Evolutionary conservation across 441 rosid species (phyloP), one percentile per base, ranked within the genome.

Genomic region (Adansonia gregorii): DNA sequence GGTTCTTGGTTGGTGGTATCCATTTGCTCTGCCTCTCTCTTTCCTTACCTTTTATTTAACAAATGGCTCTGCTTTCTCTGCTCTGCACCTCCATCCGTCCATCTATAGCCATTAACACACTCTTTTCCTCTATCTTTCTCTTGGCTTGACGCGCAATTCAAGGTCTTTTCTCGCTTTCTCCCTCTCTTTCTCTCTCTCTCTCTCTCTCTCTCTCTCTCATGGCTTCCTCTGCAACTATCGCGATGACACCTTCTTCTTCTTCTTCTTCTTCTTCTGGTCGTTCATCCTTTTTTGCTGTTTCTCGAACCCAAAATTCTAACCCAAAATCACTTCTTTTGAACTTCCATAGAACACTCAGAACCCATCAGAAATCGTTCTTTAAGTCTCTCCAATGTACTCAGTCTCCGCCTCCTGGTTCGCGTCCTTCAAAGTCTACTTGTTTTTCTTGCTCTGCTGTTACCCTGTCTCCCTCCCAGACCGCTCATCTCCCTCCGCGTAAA

Each of bases 371-470:
- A n/a, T 56, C 80, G 15, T 85, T 75, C 39, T 77, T 61, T 55
- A 88, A 79, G 67, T 72, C 90, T 72, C 51, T 87, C 70, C 76
- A 75, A 41, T 83, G 78, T 74, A 56, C 86, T 52, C 85, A 69
- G 43, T 83, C 87, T 11, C 69, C 76, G 0, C 46, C 73, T 19
- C 73, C 79, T 0, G 80, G 72, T 15, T 52, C 85, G 51, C 69
- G 12, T 79, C 78, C 77, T 68, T 46, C 65, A 14, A 51, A 64
- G 7, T 46, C 81, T 54, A 67, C 59, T 49, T 81, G 85, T 11
- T 88, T 92, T 76, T 72, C 87, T 43, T 84, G 92, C 89, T 83
- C 94, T 3, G 94, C 97, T 22, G 76, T 83, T 72, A 58, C 87
- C 56, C 84, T 84, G 67, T 83, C 90, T 17, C 76, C 88, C 1